phyloP scores from a whole-genome alignment of 192 early-diverging fungal genomes.

The Phlyctochytrium bullatum region DNA sequence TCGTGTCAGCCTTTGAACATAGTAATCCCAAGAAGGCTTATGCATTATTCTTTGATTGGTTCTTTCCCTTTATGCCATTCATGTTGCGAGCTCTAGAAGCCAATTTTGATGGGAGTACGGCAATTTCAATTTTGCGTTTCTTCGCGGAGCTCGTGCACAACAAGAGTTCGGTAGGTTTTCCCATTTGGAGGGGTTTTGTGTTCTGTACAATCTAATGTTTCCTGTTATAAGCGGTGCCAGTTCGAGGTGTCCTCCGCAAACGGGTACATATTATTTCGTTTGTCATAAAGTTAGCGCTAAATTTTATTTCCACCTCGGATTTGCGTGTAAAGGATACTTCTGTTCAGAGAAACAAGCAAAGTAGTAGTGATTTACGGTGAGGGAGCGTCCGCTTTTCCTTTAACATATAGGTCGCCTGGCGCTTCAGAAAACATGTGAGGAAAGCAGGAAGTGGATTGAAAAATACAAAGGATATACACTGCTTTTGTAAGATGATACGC shows the following conservation, averaged over 20 bases:
- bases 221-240: constrained; percentile 60
- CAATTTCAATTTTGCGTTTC: constrained; percentile 74
- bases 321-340: constrained; percentile 73
- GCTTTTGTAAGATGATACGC: constrained; percentile 63
- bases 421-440: constrained; percentile 13
- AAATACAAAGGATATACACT: constrained; percentile 74
- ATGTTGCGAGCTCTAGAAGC: constrained; percentile 67
- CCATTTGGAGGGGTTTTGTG: neutral
- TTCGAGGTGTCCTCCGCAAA: constrained; percentile 86
- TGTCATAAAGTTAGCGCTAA: constrained; percentile 18
- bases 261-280: constrained; percentile 44
- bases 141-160: constrained; percentile 80
- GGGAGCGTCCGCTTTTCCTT: no score
- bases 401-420: constrained; percentile 20
- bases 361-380: constrained; percentile 59
- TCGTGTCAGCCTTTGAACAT: constrained; percentile 56
- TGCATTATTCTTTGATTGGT: constrained; percentile 80
- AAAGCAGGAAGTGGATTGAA: constrained; percentile 40
- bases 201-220: neutral
- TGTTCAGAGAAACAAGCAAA: constrained; percentile 84
- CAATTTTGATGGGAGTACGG: constrained; percentile 60
- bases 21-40: constrained; percentile 56
- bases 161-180: constrained; percentile 45
- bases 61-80: constrained; percentile 68
- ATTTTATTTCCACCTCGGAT: constrained; percentile 9